Evolutionary conservation across 179 eudicot genomes (phyloP), one percentile per base, ranked within the genome.

Genomic region (Camellia oleifera): DNA sequence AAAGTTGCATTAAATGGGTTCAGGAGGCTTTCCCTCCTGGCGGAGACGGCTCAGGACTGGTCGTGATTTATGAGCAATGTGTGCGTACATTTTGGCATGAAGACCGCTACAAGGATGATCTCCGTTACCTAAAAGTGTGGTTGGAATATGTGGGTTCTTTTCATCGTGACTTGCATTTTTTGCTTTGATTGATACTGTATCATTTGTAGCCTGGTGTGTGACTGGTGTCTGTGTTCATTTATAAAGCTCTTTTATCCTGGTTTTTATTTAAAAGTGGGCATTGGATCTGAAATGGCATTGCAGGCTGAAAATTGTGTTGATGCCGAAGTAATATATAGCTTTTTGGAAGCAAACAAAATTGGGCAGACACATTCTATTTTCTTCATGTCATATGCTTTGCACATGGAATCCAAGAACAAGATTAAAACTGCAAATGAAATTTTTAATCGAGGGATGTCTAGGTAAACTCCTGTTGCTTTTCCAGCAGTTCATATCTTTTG

Each of bases 291-390:
- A 53, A 67, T 72, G 81, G 77, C 76, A 67, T 76, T 88, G 87
- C 88, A 96, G 99, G 99, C 99, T 82, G 99, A 94, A 82, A 90
- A 88, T 82, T 96, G 99, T 84, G 86, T 70, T 72, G 99, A 96
- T 89, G 97, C 99, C 62, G 93, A 96, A 89, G 90, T 96, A 48
- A 90, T 96, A 77, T 96, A 86, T 82, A 90, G 78, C 72, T 96
- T 96, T 91, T 81, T 96, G 81, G 98, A 96, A 77, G 89, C 96
- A 62, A 96, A 96, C 85, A 83, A 83, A 68, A 96, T 96, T 72
- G 98, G 99, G 23, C 89, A 85, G 83, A 88, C 90, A 76, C 93
- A 96, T 87, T 89, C 97, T 11, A 74, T 87, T 1, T 94, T 81
- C 84, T 94, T 86, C 82, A 87, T 90, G 83, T 85, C 98, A 70